Evolutionary conservation across 768 basidiomycete genomes (phyloP).

Genomic region (Macrolepiota fuliginosa): DNA sequence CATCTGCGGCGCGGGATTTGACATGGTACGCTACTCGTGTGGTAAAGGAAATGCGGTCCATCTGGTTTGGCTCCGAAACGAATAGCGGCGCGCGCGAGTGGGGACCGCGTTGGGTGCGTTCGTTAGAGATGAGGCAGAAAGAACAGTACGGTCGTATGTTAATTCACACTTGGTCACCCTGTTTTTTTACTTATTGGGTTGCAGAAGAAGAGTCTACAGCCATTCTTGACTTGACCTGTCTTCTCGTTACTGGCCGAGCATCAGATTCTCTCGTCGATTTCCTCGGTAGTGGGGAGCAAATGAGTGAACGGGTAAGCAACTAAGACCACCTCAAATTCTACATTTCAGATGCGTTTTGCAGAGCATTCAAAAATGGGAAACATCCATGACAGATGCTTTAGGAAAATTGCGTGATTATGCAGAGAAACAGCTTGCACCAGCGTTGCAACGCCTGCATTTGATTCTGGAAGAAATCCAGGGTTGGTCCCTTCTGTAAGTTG

Average conservation of each 20-base stretch:
- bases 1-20: constrained; percentile 68
- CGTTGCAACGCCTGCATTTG: constrained; percentile 73
- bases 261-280: constrained; percentile 73
- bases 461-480: constrained; percentile 77
- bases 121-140: constrained; percentile 61
- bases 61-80: constrained; percentile 72
- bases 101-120: constrained; percentile 70
- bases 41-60: constrained; percentile 66
- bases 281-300: constrained; percentile 73
- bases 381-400: constrained; percentile 66
- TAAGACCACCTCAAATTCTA: constrained; percentile 11
- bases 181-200: constrained; percentile 15
- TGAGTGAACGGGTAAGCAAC: constrained; percentile 70
- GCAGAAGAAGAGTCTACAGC: constrained; percentile 61
- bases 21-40: constrained; percentile 70
- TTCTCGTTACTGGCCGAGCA: constrained; percentile 70
- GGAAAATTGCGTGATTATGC: constrained; percentile 71
- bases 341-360: constrained; percentile 30
- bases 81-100: constrained; percentile 66
- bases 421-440: constrained; percentile 67
- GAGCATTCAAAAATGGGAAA: constrained; percentile 85
- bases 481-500: constrained; percentile 67
- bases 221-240: constrained; percentile 66
- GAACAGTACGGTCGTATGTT: constrained; percentile 65
- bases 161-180: constrained; percentile 7